Conservation (phyloP, 306 rosid genomes). For the Cucurbita maxima region DNA sequence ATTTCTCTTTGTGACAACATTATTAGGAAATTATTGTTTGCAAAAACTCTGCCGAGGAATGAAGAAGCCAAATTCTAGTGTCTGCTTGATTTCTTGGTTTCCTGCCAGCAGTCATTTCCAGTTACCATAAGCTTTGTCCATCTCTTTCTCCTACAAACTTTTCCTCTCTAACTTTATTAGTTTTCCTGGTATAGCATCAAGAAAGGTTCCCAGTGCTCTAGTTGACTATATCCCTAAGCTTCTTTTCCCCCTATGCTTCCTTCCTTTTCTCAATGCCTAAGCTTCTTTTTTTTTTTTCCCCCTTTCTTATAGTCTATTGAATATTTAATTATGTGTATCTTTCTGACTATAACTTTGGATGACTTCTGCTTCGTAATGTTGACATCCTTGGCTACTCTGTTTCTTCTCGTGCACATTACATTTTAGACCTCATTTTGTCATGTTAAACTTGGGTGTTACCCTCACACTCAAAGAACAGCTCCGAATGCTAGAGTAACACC, state of each 20-base stretch:
- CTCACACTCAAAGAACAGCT: constrained; percentile 49
- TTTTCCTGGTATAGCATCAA: neutral
- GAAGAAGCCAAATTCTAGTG: neutral
- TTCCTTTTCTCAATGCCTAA: neutral
- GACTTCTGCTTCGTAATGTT: neutral
- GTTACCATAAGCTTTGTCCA: neutral
- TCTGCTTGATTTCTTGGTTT: neutral
- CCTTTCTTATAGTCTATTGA: neutral
- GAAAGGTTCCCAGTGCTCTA: neutral
- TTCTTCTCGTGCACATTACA: neutral
- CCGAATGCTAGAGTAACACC: constrained; percentile 30
- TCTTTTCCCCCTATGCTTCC: neutral
- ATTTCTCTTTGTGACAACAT: neutral
- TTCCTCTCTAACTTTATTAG: neutral
- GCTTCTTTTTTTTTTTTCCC: neutral
- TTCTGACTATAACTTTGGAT: neutral
- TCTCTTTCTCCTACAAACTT: neutral
- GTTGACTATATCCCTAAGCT: neutral
- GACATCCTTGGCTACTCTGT: neutral
- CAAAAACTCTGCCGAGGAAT: neutral
- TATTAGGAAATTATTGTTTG: neutral
- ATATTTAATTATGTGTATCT: neutral
- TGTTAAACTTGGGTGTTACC: constrained; percentile 48
- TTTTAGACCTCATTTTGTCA: constrained; percentile 6
- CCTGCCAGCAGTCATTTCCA: neutral